Evolutionary conservation across 2,329 filamentous ascomycete species (phyloP).

Genomic region (Talaromyces sp.): DNA sequence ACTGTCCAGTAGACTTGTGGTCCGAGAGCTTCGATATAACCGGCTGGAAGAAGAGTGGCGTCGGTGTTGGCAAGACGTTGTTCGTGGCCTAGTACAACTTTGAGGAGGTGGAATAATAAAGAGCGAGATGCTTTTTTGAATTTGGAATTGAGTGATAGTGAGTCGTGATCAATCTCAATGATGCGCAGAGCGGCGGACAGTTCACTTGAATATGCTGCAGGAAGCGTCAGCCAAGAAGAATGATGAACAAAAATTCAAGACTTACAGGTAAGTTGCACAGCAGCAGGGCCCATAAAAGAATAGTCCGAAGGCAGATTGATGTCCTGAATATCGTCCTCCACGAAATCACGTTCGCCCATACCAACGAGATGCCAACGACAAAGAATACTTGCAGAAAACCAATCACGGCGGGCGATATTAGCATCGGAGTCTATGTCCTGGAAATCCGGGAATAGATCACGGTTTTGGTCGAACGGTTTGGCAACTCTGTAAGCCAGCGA

Average conservation of each 20-base stretch:
- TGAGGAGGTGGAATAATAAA: constrained; percentile 14
- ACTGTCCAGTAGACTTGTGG: constrained; percentile 43
- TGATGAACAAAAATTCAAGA: constrained; percentile 10
- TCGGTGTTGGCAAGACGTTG: constrained; percentile 13
- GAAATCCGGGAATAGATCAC: constrained; percentile 32
- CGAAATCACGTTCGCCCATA: constrained; percentile 38
- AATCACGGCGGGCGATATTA: constrained; percentile 39
- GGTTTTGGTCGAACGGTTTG: constrained; percentile 38
- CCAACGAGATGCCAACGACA: constrained; percentile 43
- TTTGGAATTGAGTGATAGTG: constrained; percentile 12
- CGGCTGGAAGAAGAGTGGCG: constrained; percentile 3
- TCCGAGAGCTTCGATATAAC: constrained; percentile 37
- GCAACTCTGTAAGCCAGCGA: constrained; percentile 39
- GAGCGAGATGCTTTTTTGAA: constrained; percentile 16
- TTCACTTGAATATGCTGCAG: constrained; percentile 17
- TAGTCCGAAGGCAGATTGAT: constrained; percentile 39
- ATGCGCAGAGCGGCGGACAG: constrained; percentile 14
- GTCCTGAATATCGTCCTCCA: constrained; percentile 32
- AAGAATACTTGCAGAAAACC: constrained; percentile 39
- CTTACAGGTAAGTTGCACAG: constrained; percentile 39
- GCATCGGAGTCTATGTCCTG: constrained; percentile 40
- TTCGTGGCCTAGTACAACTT: constrained; percentile 5
- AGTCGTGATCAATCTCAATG: constrained; percentile 16
- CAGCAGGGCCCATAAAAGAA: constrained; percentile 34
- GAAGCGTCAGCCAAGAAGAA: not conserved